Evolutionary conservation across 345 rosid genomes (phyloP), one percentile per base, ranked within the genome.

Genomic region (Mangifera indica): DNA sequence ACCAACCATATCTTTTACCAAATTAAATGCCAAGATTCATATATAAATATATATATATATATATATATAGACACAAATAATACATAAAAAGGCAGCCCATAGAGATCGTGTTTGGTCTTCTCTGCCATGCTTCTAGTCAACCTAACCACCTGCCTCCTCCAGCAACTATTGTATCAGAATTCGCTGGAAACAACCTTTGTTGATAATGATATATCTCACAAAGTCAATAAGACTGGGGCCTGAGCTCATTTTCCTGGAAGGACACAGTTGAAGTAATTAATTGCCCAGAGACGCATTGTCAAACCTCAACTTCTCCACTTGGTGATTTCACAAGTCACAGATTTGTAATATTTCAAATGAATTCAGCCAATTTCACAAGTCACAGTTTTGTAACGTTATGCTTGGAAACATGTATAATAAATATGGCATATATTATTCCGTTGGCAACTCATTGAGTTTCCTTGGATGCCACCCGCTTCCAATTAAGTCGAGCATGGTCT

Each of bases 381-480:
- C 42, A 37, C 10, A 37, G 10, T 37, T 37, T 37, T 37, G 42
- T 7, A 37, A 5, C 7, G 42, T 37, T 37, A 37, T 37, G 42
- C 8, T 37, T 37, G 37, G 63, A 60, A 61, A 40, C 66, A 46
- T 66, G 48, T 49, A 22, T 0, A 4, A 14, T 1, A 18, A 26
- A n/a, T 17, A 20, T n/a, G 71, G 42, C 0, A 34, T 45, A 69
- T 53, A 42, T 25, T 73, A 63, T 40, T 56, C 37, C 34, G n/a
- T 56, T 21, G 24, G 67, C 61, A 67, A 32, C 52, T 58, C 76
- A 57, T 46, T 49, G 20, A 4, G 58, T 67, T 60, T 20, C 77
- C 66, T 69, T 42, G 70, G 78, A 75, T 58, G 79, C 65, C 53
- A 7, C 49, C 8, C 12, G 26, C n/a, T 13, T 49, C 53, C 78